These are phyloP conservation scores for Arachis monticola DNA, from an alignment of 331 rosid species.

Conservation along the genomic window DNA sequence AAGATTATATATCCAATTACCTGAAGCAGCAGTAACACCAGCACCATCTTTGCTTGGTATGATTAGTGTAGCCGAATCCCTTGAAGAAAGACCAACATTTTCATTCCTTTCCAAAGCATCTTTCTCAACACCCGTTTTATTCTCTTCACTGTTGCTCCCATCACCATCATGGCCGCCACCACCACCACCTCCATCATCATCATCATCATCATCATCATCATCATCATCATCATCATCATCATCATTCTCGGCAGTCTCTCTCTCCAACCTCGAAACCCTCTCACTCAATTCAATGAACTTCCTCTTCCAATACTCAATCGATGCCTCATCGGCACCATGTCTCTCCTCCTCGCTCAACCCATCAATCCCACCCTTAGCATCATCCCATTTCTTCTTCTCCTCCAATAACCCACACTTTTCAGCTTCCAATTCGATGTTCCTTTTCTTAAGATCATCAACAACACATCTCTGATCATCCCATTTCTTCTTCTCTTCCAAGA, in stretches of 20 bases:
- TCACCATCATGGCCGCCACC: neutral
- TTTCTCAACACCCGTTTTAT: neutral
- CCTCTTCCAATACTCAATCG: conserved; percentile 4
- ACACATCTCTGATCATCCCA: neutral
- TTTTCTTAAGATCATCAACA: neutral
- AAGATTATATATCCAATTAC: conserved; percentile 28
- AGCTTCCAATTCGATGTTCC: too few species aligned
- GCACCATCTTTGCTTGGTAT: conserved; percentile 7
- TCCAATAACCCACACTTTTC: too few species aligned
- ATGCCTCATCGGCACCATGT: neutral
- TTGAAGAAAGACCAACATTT: neutral
- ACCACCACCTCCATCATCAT: neutral
- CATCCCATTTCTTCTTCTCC: conserved; percentile 4
- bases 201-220: neutral
- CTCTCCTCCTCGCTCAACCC: conserved; percentile 11
- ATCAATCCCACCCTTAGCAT: neutral
- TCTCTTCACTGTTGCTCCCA: neutral
- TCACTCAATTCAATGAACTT: conserved; percentile 18
- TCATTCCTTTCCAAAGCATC: neutral
- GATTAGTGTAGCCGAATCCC: neutral
- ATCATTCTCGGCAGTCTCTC: neutral
- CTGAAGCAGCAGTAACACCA: conserved; percentile 24
- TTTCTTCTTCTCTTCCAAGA: neutral
- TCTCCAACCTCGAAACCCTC: neutral
- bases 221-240: neutral